Evolutionary conservation across 768 basidiomycete genomes (phyloP).

Genomic region (Russula sp.): DNA sequence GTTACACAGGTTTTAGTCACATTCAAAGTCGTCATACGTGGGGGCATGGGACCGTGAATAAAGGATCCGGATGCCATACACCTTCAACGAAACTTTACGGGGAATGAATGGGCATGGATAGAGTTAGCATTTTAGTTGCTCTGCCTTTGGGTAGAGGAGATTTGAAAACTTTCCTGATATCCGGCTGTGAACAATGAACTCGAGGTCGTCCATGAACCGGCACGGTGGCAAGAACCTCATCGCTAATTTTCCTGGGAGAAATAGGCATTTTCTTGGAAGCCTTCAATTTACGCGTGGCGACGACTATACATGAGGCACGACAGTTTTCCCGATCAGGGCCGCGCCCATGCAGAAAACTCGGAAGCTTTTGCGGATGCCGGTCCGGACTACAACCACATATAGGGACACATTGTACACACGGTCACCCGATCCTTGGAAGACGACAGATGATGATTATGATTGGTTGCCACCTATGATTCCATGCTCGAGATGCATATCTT

Average conservation of each 20-base stretch:
- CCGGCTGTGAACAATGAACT: not conserved
- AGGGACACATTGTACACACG: not conserved
- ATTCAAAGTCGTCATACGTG: too few relatives aligned
- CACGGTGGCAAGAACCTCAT: not conserved
- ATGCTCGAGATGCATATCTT: not conserved
- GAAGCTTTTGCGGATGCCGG: not conserved
- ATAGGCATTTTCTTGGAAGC: not conserved
- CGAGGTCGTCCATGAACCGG: not conserved
- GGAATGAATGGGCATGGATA: not conserved
- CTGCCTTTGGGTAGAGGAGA: not conserved
- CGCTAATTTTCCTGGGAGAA: not conserved
- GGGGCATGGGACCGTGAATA: too few relatives aligned
- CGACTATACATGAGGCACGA: not conserved
- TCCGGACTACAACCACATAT: not conserved
- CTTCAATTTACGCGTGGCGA: not conserved
- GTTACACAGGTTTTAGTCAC: too few relatives aligned
- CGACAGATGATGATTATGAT: not conserved
- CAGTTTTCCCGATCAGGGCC: not conserved
- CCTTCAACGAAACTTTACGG: not conserved
- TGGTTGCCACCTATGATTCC: not conserved
- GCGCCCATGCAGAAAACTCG: not conserved
- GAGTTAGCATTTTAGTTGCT: not conserved
- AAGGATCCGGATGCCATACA: not conserved
- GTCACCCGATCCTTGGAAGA: not conserved
- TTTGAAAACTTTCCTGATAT: not conserved